Conservation (phyloP, 2,329 filamentous ascomycete species). For the Fusarium humuli region DNA sequence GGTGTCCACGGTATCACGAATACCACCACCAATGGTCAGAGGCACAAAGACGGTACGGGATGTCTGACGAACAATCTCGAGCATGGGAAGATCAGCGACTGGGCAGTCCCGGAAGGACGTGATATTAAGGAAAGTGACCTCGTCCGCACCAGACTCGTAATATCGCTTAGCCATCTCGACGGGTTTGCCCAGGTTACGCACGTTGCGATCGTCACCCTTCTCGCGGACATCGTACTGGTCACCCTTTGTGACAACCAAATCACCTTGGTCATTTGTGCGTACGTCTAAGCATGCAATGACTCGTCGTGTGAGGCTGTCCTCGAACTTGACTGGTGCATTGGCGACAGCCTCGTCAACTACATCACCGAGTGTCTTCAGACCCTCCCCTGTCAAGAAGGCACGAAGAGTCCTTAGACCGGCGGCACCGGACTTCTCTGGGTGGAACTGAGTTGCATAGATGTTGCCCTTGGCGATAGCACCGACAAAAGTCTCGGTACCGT, state of each 20-base stretch:
- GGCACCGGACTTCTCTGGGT: constrained; percentile 95
- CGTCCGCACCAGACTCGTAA: constrained; percentile 96
- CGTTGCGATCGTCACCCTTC: constrained; percentile 73
- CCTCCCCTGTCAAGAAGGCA: constrained; percentile 83
- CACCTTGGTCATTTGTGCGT: constrained; percentile 90
- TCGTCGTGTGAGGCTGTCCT: constrained; percentile 85
- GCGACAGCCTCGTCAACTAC: constrained; percentile 31
- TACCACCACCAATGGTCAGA: constrained; percentile 93
- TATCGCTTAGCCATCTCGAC: constrained; percentile 94
- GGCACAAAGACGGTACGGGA: constrained; percentile 96
- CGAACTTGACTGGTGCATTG: constrained; percentile 36
- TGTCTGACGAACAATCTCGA: constrained; percentile 88
- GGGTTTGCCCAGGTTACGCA: constrained; percentile 95
- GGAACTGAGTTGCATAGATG: constrained; percentile 92
- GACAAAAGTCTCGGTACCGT: constrained; percentile 90
- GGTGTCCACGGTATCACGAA: constrained; percentile 89
- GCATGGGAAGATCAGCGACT: constrained; percentile 91
- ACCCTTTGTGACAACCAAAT: constrained; percentile 97
- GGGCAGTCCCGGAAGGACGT: constrained; percentile 97
- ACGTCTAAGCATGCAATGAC: constrained; percentile 98
- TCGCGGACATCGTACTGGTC: constrained; percentile 99
- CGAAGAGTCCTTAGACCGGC: constrained; percentile 86
- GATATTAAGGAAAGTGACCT: constrained; percentile 98
- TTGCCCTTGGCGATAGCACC: constrained; percentile 89
- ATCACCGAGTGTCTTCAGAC: constrained; percentile 62